Percentiles rank a stretch among this genome's conserved stretches.
phyloP scores from a whole-genome alignment of 2,329 filamentous ascomycete species.

The Sphaceloma murrayae region DNA sequence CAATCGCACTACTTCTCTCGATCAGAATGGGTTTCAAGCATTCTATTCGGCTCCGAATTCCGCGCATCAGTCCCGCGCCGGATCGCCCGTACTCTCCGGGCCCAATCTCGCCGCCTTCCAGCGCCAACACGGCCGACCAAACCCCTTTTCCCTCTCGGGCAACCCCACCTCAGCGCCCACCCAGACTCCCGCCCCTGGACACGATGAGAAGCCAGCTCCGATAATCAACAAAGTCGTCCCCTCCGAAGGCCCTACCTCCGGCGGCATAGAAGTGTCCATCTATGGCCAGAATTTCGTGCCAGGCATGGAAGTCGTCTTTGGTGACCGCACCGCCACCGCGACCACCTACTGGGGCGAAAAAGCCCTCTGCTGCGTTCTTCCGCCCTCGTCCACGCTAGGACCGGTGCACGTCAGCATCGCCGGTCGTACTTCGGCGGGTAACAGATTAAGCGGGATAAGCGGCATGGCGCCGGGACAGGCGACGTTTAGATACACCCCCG shows the following conservation, averaged over 20 bases:
- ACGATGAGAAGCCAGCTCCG: constrained; percentile 35
- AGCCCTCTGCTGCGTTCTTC: constrained; percentile 69
- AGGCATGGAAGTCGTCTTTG: constrained; percentile 77
- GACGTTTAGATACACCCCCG: constrained; percentile 60
- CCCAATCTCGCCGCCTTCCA: constrained; percentile 29
- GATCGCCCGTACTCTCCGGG: constrained; percentile 51
- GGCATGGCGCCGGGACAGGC: constrained; percentile 22
- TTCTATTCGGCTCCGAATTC: constrained; percentile 65
- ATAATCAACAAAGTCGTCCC: constrained; percentile 78
- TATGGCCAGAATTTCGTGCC: constrained; percentile 72
- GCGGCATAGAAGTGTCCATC: constrained; percentile 79
- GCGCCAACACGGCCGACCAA: constrained; percentile 21
- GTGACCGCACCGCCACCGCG: constrained; percentile 56
- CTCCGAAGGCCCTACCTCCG: constrained; percentile 67
- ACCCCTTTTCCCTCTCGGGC: constrained; percentile 17
- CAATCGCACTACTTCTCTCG: constrained; percentile 35
- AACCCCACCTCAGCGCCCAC: constrained; percentile 7
- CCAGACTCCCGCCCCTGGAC: constrained; percentile 12
- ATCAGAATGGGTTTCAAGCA: constrained; percentile 50
- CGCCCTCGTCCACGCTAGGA: constrained; percentile 56
- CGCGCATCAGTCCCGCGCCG: constrained; percentile 64
- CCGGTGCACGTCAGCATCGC: constrained; percentile 60
- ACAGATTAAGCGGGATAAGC: constrained; percentile 10
- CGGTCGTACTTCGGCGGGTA: constrained; percentile 5
- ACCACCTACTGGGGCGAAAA: constrained; percentile 74